These are phyloP conservation scores for Adenanthera pavonina DNA, from an alignment of 306 rosid genomes.

Conservation along the genomic window DNA sequence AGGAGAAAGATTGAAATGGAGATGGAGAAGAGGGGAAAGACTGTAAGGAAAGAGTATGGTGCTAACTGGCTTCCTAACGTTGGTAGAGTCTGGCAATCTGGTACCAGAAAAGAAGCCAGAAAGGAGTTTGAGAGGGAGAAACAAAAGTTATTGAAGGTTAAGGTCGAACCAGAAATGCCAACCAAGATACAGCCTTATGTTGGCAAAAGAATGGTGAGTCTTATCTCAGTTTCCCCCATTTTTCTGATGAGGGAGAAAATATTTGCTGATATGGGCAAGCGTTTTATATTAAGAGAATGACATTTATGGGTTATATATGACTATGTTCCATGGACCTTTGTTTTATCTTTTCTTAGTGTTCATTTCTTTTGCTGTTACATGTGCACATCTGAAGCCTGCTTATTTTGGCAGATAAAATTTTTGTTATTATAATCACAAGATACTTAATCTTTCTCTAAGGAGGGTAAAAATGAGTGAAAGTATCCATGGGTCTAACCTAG, in stretches of 20 bases:
- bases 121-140: constrained; percentile 88
- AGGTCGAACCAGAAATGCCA: constrained; percentile 57
- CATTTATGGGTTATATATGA: background rate
- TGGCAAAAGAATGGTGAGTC: constrained; percentile 90
- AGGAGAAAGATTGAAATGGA: constrained; percentile 86
- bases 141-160: constrained; percentile 56
- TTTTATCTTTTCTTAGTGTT: background rate
- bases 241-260: background rate
- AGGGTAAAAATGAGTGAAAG: background rate
- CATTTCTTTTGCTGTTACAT: background rate
- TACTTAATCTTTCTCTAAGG: background rate
- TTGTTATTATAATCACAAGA: background rate
- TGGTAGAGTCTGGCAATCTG: constrained; percentile 98
- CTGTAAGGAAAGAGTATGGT: constrained; percentile 56
- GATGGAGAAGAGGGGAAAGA: constrained; percentile 91
- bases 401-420: background rate
- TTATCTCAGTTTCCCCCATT: background rate
- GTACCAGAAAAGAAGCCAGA: constrained; percentile 87
- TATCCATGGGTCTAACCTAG: background rate
- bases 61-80: constrained; percentile 94
- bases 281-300: background rate
- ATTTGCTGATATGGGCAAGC: background rate
- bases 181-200: constrained; percentile 76
- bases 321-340: background rate
- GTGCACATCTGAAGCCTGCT: constrained; percentile 6